Percentiles rank a stretch among this genome's conserved stretches.
Conservation (phyloP, 345 rosid species). For the Moricandia moricandioides region DNA sequence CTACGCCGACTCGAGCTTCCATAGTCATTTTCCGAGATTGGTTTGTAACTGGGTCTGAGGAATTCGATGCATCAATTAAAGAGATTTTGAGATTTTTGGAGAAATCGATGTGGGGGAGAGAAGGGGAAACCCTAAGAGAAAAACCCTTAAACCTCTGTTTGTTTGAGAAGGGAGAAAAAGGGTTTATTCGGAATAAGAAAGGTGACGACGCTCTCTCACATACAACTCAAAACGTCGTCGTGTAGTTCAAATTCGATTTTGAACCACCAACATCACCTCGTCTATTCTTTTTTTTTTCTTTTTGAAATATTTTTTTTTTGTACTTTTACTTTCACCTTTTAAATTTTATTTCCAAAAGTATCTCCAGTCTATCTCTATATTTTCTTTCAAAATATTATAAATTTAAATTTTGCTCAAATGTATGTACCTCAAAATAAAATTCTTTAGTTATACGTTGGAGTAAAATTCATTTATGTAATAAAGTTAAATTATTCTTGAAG, state of each 20-base stretch:
- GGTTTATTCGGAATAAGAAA: conserved; percentile 11
- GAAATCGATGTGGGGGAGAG: conserved; percentile 7
- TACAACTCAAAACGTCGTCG: background rate
- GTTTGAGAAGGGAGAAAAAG: background rate
- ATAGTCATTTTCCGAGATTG: conserved; percentile 34
- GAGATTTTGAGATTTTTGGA: background rate
- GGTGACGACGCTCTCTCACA: conserved; percentile 4
- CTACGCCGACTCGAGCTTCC: conserved; percentile 88
- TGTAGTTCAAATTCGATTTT: too few species aligned
- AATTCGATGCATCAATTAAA: conserved; percentile 3
- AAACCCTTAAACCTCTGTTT: conserved; percentile 26
- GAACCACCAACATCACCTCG: background rate
- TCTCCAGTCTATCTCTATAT: background rate
- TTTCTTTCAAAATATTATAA: background rate
- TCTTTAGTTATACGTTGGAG: background rate
- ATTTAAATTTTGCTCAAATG: background rate
- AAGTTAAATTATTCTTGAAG: too few species aligned
- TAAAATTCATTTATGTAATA: background rate
- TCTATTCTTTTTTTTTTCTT: background rate
- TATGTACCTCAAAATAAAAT: background rate
- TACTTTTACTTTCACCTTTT: background rate
- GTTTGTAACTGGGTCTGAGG: background rate
- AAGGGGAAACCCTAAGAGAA: conserved; percentile 33
- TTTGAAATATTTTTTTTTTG: background rate
- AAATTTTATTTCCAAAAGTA: background rate